Base-by-base conservation (phyloP, 345 rosid species). In the Sapria himalayana region DNA sequence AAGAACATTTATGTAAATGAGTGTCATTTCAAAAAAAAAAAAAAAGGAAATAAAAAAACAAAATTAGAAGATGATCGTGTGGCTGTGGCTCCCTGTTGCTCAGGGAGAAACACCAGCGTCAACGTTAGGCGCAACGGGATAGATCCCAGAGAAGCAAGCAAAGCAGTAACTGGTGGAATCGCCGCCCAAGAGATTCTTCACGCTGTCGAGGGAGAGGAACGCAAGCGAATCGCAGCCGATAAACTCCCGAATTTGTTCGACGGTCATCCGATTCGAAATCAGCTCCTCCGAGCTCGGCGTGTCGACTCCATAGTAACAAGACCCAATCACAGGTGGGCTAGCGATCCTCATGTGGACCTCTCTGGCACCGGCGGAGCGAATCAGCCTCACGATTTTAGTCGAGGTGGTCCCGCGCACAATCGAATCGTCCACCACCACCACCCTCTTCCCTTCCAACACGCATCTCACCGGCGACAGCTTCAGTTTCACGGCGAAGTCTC, bases 341-440 rank as follows among this genome's bases (percentile, higher is more conserved):
- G 98, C 98, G 2, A 89, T 82, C 61, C 94, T 76, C 94, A 78
- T 89, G 39, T 82, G 98, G 51, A 89, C 85, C 64, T 82, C 94
- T 52, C 72, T 89, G 1, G 91, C 98, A 4, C 94, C 98, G 0
- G 98, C 73, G 54, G 81, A 93, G 49, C 72, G 72, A n/a, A 89
- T 39, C 59, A 89, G 27, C 46, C 93, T 61, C 33, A 89, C 93
- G 19, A 89, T 82, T 61, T 89, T 89, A 0, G 93, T 81, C 0
- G 91, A 89, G 0, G 98, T 82, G 4, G 94, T 82, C 22, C 93
- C 98, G 61, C 98, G 69, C 29, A 82, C 94, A 7, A 79, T 89
- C 0, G 98, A 89, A 52, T 89, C 98, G 32, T 82, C 98, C 41
- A 89, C 93, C 3, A 89, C 98, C 20, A 89, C 98, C 24, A 82